Conservation (phyloP, 2,329 filamentous ascomycete species). For the Balansia obtecta region DNA sequence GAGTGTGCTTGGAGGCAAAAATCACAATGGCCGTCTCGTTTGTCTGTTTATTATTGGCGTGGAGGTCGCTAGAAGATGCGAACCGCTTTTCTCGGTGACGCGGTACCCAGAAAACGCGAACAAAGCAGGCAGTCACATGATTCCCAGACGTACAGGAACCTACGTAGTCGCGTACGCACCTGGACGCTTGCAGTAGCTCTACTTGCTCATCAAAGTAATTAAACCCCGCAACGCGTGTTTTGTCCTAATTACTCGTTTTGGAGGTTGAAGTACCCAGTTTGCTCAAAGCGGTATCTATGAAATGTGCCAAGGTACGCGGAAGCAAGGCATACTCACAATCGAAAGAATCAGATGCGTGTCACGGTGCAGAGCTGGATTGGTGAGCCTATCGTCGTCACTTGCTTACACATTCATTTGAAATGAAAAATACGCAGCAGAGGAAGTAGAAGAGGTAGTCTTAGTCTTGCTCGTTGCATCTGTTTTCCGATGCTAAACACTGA, state of each 20-base stretch:
- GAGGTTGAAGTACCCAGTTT: too few species aligned
- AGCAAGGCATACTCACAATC: too few species aligned
- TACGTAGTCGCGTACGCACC: background rate
- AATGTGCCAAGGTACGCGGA: too few species aligned
- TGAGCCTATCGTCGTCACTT: background rate
- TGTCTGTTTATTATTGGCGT: background rate
- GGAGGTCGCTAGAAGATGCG: slow-evolving; percentile 5
- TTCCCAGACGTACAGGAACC: background rate
- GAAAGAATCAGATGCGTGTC: too few species aligned
- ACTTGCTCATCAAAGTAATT: background rate
- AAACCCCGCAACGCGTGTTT: background rate
- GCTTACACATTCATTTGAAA: background rate
- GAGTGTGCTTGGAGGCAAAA: background rate
- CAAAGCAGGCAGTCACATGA: slow-evolving; percentile 24
- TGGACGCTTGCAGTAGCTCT: background rate
- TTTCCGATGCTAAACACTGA: background rate
- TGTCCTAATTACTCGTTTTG: too few species aligned
- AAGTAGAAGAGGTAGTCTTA: too few species aligned
- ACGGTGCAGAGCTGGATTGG: too few species aligned
- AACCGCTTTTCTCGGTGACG: background rate
- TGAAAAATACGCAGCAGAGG: background rate
- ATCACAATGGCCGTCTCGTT: background rate
- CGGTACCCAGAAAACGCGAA: slow-evolving; percentile 22
- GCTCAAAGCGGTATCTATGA: too few species aligned
- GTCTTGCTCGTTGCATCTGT: background rate